These are phyloP conservation scores for Amphirosellinia nigrospora DNA, from an alignment of 495 filamentous ascomycete genomes.

Conservation along the genomic window DNA sequence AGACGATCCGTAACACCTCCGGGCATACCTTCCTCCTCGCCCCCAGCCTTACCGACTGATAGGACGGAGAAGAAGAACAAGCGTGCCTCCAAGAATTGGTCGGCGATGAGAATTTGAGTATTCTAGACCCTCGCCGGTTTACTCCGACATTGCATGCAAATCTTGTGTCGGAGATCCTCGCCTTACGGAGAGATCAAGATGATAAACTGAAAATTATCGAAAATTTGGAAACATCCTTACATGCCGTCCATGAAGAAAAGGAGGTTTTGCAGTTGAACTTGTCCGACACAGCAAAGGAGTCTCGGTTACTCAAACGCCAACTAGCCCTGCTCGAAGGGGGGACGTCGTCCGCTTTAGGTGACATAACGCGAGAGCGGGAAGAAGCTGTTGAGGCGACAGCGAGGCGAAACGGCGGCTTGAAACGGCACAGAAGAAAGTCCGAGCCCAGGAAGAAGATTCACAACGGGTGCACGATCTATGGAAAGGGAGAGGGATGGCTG, in stretches of 20 bases:
- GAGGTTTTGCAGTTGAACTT: slow-evolving; percentile 68
- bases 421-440: slow-evolving; percentile 73
- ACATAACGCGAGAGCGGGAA: slow-evolving; percentile 85
- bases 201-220: slow-evolving; percentile 85
- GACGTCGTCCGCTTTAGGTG: slow-evolving; percentile 79
- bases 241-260: slow-evolving; percentile 72
- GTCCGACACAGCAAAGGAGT: slow-evolving; percentile 71
- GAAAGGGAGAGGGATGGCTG: slow-evolving; percentile 80
- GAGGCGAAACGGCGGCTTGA: slow-evolving; percentile 82
- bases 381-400: slow-evolving; percentile 74
- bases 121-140: slow-evolving; percentile 87
- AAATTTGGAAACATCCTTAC: slow-evolving; percentile 75
- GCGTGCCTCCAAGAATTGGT: slow-evolving; percentile 56
- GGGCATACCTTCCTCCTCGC: slow-evolving; percentile 64
- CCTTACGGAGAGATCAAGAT: slow-evolving; percentile 85
- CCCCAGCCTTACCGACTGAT: slow-evolving; percentile 62
- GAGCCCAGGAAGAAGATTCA: slow-evolving; percentile 82
- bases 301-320: slow-evolving; percentile 80
- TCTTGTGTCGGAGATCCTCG: slow-evolving; percentile 91
- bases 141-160: slow-evolving; percentile 95
- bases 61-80: slow-evolving; percentile 54
- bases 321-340: slow-evolving; percentile 86
- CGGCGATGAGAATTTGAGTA: slow-evolving; percentile 75
- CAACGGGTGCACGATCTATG: slow-evolving; percentile 76
- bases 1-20: slow-evolving; percentile 63